Evolutionary conservation across 176 grass and related monocot genomes (phyloP).

Genomic region (Triticum turgidum): DNA sequence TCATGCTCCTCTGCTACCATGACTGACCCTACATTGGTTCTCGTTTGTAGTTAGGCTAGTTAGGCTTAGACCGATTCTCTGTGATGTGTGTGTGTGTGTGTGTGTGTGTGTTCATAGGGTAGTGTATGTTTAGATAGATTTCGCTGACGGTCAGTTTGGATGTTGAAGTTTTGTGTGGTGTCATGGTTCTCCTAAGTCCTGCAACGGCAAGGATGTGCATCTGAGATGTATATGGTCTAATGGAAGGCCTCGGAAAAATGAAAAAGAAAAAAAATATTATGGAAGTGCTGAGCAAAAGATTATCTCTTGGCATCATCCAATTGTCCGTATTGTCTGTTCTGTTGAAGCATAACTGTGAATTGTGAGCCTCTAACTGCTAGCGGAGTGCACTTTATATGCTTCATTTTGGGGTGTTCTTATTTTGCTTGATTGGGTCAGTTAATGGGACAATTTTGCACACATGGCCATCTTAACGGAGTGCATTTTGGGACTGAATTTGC

Average conservation of each 20-base stretch:
- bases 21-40: slow-evolving; percentile 34
- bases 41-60: slow-evolving; percentile 24
- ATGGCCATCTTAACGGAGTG: not conserved
- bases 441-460: not conserved
- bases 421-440: too few relatives aligned
- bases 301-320: not conserved
- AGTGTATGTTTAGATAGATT: not conserved
- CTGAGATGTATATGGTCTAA: not conserved
- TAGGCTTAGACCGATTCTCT: slow-evolving; percentile 18
- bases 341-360: not conserved
- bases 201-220: slow-evolving; percentile 37
- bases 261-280: not conserved
- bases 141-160: not conserved
- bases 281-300: not conserved
- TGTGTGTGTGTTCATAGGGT: slow-evolving; percentile 5
- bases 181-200: slow-evolving; percentile 30
- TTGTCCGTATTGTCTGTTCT: not conserved
- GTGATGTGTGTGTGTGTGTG: too few relatives aligned
- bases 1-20: slow-evolving; percentile 72
- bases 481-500: not conserved
- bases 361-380: not conserved
- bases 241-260: not conserved
- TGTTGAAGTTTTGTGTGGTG: not conserved
- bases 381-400: not conserved
- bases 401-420: not conserved